Evolutionary conservation across 164 flowering plant genomes (phyloP).

Genomic region (Nymphaea colorata): DNA sequence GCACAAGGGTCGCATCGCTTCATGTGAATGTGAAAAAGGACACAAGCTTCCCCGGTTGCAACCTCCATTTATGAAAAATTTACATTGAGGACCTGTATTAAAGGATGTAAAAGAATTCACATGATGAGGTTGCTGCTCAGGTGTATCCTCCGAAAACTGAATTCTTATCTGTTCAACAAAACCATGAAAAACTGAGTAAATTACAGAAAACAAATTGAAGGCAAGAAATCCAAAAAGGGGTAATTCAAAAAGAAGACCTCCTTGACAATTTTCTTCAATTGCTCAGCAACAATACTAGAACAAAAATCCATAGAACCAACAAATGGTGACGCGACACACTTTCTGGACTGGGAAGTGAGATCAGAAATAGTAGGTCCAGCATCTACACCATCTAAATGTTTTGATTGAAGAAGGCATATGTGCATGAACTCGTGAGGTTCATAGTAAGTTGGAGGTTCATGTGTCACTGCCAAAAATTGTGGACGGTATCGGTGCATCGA

Average conservation of each 20-base stretch:
- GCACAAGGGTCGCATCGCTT: slow-evolving; percentile 60
- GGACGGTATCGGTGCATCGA: slow-evolving; percentile 81
- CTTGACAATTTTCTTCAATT: slow-evolving; percentile 36
- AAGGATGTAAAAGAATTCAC: neutral
- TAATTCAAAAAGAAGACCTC: slow-evolving; percentile 39
- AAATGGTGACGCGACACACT: slow-evolving; percentile 58
- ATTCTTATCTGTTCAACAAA: slow-evolving; percentile 39
- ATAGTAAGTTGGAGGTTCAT: slow-evolving; percentile 45
- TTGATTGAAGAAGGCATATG: slow-evolving; percentile 33
- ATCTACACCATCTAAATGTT: neutral
- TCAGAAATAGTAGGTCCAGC: neutral
- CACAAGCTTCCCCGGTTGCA: slow-evolving; percentile 75
- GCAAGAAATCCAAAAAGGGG: too few relatives aligned
- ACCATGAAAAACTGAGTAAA: too few relatives aligned
- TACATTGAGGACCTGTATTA: slow-evolving; percentile 25
- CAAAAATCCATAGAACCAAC: slow-evolving; percentile 41
- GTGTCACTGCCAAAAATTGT: slow-evolving; percentile 28
- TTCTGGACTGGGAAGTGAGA: slow-evolving; percentile 7
- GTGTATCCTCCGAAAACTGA: slow-evolving; percentile 24
- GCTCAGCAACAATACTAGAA: slow-evolving; percentile 27
- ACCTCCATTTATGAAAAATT: slow-evolving; percentile 45
- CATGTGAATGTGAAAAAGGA: slow-evolving; percentile 57
- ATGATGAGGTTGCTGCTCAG: slow-evolving; percentile 12
- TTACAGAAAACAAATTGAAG: too few relatives aligned
- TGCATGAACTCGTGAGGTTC: slow-evolving; percentile 68